Base-by-base conservation (phyloP, 2,329 filamentous ascomycete species). In the Simplicillium sp. region DNA sequence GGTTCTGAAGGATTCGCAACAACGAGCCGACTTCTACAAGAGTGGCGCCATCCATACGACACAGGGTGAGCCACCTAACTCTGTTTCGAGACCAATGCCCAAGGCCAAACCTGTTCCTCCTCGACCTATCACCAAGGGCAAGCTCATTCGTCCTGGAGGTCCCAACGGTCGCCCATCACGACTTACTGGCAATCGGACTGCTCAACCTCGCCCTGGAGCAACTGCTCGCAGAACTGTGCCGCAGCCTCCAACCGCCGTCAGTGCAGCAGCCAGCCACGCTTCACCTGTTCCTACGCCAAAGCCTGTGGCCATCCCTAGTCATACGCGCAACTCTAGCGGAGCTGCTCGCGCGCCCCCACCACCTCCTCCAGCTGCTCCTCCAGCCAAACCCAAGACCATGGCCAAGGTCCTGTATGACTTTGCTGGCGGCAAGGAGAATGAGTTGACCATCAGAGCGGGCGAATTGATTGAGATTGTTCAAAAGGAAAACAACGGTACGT, bases 341-440 rank as follows among this genome's bases (percentile, higher is more conserved):
- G 64, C 64, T n/a, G 59, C 56, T 17, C 68, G 78, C 43, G 71
- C 69, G 16, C 80, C 74, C 33, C 82, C 82, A 29, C 82, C 72
- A 3, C 80, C 82, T 1, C 80, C 84, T 2, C 75, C 84, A 1
- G 79, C 85, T 13, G 73, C 84, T 3, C 73, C 82, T 12, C 69
- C 80, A 3, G 49, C 57, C 6, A 50, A 51, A 16, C 70, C 82
- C 34, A 90, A 89, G 60, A 78, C 87, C 20, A 87, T 82, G 50
- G 94, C 85, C 54, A 92, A 88, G 67, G 92, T 88, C 4, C 62
- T 97, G 36, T 98, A 97, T 60, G 89, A 96, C 54, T 98, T 97
- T 59, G 75, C 71, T 41, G 88, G 88, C 13, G 83, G 90, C 50
- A 86, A 77, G 47, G 77, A 82, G 43, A 95, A 94, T 50, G 89